Base-by-base conservation (phyloP, 345 rosid species). In the Arabis alpina region DNA sequence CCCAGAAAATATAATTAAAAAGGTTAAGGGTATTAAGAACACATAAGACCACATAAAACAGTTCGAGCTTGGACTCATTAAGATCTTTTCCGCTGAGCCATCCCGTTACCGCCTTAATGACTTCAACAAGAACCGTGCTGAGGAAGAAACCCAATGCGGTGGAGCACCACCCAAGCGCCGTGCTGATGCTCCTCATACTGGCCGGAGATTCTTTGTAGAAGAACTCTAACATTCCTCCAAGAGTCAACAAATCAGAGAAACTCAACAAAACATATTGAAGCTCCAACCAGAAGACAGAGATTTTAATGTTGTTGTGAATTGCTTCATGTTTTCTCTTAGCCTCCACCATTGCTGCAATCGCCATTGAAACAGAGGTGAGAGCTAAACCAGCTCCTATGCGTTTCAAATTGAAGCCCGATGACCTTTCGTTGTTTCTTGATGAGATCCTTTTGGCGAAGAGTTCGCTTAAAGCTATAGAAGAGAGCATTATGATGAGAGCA, bases 191-290 rank as follows among this genome's bases (percentile, higher is more conserved):
- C 72, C 81, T 80, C 86, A 88, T 81, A 42, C 73, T 80, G 10
- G 66, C 61, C 0, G 85, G 89, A 5, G 91, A 80, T 62, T 80
- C 84, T 1, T 77, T 81, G 75, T 82, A 84, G 76, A 88, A 88
- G 44, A 88, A 88, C 79, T 83, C 89, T 0, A 88, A 81, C 88
- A 86, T 82, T 47, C 93, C 93, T 2, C 80, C 85, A 1, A 86
- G 76, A 2, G 93, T 81, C 10, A 86, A 64, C 84, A 88, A 67
- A 58, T 86, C 91, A 0, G 91, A 80, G 41, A 81, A 36, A 34
- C 85, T 88, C 6, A 84, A 75, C 45, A 86, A 47, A 28, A 86
- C 58, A 77, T 73, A 86, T 41, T 84, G 89, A 73, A 80, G 32
- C 54, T 64, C 70, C 8, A 86, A 76, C 95, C 91, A 85, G 65